These are phyloP conservation scores for Trichoderma oligosporum DNA, from an alignment of 2,329 filamentous ascomycete species.

Conservation along the genomic window DNA sequence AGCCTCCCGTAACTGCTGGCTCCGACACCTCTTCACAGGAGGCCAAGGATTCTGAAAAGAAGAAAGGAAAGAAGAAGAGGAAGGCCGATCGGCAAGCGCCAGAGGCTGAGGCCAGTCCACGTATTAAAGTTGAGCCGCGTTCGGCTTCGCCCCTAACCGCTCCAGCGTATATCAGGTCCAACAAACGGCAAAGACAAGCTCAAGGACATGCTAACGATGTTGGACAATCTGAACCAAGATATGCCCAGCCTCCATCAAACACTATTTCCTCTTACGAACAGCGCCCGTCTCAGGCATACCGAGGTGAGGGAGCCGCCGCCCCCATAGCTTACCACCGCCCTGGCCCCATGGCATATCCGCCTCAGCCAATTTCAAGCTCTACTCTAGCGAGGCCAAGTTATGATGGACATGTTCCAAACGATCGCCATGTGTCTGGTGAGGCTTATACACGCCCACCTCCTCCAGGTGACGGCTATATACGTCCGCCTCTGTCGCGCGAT, in stretches of 20 bases:
- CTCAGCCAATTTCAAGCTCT: slow-evolving; percentile 27
- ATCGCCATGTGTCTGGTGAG: slow-evolving; percentile 30
- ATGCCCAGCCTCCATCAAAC: slow-evolving; percentile 38
- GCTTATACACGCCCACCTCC: slow-evolving; percentile 28
- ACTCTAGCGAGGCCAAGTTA: slow-evolving; percentile 26
- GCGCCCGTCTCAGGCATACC: slow-evolving; percentile 28
- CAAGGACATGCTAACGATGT: slow-evolving; percentile 37
- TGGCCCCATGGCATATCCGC: slow-evolving; percentile 25
- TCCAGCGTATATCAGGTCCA: slow-evolving; percentile 50
- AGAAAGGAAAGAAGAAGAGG: slow-evolving; percentile 50
- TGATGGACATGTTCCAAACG: slow-evolving; percentile 34
- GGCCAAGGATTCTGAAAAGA: slow-evolving; percentile 47
- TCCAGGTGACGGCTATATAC: slow-evolving; percentile 26
- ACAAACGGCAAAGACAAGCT: slow-evolving; percentile 53
- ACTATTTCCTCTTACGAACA: slow-evolving; percentile 36
- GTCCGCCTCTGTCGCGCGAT: slow-evolving; percentile 16
- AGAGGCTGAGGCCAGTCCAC: slow-evolving; percentile 47
- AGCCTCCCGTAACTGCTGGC: slow-evolving; percentile 48
- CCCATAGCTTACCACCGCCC: slow-evolving; percentile 35
- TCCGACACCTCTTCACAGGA: slow-evolving; percentile 59
- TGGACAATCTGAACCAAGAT: slow-evolving; percentile 38
- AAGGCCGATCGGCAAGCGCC: slow-evolving; percentile 49
- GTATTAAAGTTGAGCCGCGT: slow-evolving; percentile 62
- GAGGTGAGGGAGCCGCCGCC: slow-evolving; percentile 32
- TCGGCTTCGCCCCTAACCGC: slow-evolving; percentile 58